A percentile compares a stretch with the other conserved stretches of the same genome.
phyloP scores from a whole-genome alignment of 2,329 filamentous ascomycete genomes.

The Sporothrix euskadiensis region DNA sequence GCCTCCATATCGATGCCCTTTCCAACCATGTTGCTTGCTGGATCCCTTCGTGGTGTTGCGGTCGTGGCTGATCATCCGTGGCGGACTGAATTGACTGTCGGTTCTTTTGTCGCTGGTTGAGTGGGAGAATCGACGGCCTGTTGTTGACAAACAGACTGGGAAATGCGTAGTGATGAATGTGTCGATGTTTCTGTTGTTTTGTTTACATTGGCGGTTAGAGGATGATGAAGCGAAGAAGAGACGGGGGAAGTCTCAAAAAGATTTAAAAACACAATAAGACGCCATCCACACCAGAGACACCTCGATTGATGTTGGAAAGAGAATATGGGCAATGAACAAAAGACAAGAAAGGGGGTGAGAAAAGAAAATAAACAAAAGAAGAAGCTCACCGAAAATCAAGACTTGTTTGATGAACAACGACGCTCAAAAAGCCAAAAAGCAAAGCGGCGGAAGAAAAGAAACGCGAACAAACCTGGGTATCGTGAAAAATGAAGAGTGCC shows the following conservation, averaged over 20 bases:
- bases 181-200: background rate
- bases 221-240: background rate
- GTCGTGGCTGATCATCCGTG: conserved; percentile 18
- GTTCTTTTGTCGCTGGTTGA: background rate
- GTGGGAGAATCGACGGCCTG: background rate
- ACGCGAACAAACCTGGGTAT: conserved; percentile 3
- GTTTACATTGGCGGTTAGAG: conserved; percentile 7
- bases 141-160: background rate
- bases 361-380: background rate
- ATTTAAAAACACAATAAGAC: background rate
- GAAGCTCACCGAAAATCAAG: conserved; percentile 3
- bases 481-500: conserved; percentile 10
- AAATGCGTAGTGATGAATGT: background rate
- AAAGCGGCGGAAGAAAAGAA: conserved; percentile 12
- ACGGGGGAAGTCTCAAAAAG: background rate
- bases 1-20: conserved; percentile 62
- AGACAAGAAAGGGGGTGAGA: no score
- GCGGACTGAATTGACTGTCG: background rate
- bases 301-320: background rate
- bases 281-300: background rate
- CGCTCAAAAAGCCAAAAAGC: conserved; percentile 22
- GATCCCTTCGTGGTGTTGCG: conserved; percentile 7
- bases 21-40: conserved; percentile 43
- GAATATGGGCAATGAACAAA: background rate
- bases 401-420: conserved; percentile 4